Evolutionary conservation across 805 yeast species (phyloP).

Genomic region (Kuraishia borneana): DNA sequence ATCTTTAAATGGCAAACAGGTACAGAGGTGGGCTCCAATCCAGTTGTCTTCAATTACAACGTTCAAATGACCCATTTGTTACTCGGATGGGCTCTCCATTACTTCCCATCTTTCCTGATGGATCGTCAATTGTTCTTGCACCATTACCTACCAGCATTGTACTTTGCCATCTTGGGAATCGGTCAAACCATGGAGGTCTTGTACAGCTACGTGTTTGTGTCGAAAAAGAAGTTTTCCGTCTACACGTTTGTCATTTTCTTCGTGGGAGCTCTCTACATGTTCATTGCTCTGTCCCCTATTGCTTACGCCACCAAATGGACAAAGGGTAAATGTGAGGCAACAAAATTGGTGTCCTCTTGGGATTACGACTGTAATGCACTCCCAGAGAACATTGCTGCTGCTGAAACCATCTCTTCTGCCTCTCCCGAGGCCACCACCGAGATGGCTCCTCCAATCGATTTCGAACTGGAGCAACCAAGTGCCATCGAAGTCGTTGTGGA

Average conservation of each 20-base stretch:
- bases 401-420: slow-evolving; percentile 2
- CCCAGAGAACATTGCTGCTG: slow-evolving; percentile 12
- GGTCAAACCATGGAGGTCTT: slow-evolving; percentile 28
- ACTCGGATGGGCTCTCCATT: slow-evolving; percentile 65
- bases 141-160: slow-evolving; percentile 87
- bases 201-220: slow-evolving; percentile 16
- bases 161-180: slow-evolving; percentile 44
- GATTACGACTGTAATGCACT: slow-evolving; percentile 75
- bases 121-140: slow-evolving; percentile 88
- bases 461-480: slow-evolving; percentile 7
- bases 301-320: slow-evolving; percentile 81
- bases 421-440: slow-evolving; percentile 3
- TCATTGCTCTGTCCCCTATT: slow-evolving; percentile 55
- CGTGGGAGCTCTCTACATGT: slow-evolving; percentile 39
- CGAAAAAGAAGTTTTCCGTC: slow-evolving; percentile 32
- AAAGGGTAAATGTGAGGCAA: slow-evolving; percentile 43
- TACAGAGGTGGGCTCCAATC: slow-evolving; percentile 27
- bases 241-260: slow-evolving; percentile 36
- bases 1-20: slow-evolving; percentile 57
- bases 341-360: slow-evolving; percentile 61
- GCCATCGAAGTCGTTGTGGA: slow-evolving; percentile 9
- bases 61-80: slow-evolving; percentile 49
- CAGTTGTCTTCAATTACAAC: slow-evolving; percentile 53
- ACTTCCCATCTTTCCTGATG: slow-evolving; percentile 74
- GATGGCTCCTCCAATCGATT: slow-evolving; percentile 5